These are phyloP conservation scores for Uronychia binucleata DNA, from an alignment of 73 alveolate species.

Conservation along the genomic window DNA sequence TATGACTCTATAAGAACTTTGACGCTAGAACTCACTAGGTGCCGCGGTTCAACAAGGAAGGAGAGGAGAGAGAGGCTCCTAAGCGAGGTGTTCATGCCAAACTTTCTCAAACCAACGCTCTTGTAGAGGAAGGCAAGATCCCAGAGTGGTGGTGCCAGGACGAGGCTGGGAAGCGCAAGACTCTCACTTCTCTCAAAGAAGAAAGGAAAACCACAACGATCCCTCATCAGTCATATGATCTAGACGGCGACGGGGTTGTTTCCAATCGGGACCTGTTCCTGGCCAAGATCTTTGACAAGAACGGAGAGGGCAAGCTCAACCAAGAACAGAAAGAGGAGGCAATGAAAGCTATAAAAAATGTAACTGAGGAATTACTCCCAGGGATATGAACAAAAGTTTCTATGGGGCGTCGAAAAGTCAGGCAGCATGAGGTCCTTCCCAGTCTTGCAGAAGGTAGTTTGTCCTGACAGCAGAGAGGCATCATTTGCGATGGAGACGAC, in stretches of 20 bases:
- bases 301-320: constrained; percentile 79
- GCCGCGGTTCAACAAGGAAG: not conserved
- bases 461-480: too few relatives aligned
- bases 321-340: constrained; percentile 57
- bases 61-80: not conserved
- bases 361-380: not conserved
- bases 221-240: constrained; percentile 82
- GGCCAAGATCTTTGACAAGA: constrained; percentile 79
- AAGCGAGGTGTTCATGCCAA: too few relatives aligned
- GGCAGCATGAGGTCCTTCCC: constrained; percentile 84
- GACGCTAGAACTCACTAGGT: too few relatives aligned
- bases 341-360: constrained; percentile 68
- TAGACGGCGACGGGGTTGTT: constrained; percentile 85
- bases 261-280: constrained; percentile 81
- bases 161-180: constrained; percentile 40
- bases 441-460: constrained; percentile 78
- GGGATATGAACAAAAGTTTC: constrained; percentile 77
- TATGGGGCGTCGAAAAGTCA: constrained; percentile 83
- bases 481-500: constrained; percentile 83
- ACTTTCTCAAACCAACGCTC: too few relatives aligned
- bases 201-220: constrained; percentile 40
- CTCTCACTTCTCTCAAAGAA: constrained; percentile 21
- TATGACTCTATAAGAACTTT: too few relatives aligned
- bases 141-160: constrained; percentile 57
- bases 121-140: too few relatives aligned